phyloP scores from a whole-genome alignment of 2,329 filamentous ascomycete genomes.

The Cladosporium sp. region DNA sequence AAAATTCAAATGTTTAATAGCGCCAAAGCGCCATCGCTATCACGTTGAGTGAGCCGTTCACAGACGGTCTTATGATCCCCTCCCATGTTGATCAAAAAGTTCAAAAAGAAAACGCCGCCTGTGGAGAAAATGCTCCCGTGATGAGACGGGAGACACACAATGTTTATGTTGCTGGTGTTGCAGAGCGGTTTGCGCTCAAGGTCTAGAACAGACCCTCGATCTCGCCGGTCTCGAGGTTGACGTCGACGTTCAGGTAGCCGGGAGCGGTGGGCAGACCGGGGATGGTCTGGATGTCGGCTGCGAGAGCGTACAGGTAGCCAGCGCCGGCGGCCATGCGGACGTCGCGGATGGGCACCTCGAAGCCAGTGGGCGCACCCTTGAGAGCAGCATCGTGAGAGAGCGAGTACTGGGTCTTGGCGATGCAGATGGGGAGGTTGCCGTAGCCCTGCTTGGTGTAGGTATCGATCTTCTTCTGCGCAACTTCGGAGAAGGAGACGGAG shows the following conservation, averaged over 20 bases:
- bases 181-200: background rate
- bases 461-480: conserved; percentile 94
- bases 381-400: conserved; percentile 88
- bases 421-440: conserved; percentile 88
- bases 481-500: conserved; percentile 86
- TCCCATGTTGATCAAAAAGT: background rate
- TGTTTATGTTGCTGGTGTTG: background rate
- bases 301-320: conserved; percentile 91
- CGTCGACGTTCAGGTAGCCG: conserved; percentile 91
- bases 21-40: conserved; percentile 13
- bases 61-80: conserved; percentile 3
- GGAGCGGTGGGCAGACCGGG: conserved; percentile 92
- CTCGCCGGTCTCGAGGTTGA: conserved; percentile 54
- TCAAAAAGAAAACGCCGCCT: conserved; percentile 10
- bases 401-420: conserved; percentile 98
- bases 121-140: conserved; percentile 5
- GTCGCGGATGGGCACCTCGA: conserved; percentile 91
- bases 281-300: conserved; percentile 97
- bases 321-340: conserved; percentile 92
- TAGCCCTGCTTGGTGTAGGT: conserved; percentile 91
- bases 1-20: background rate
- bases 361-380: conserved; percentile 93
- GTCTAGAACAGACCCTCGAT: conserved; percentile 76
- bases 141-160: conserved; percentile 16
- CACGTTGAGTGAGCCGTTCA: conserved; percentile 13